phyloP scores from a whole-genome alignment of 1,139 yeast genomes.

The Meyerozyma guilliermondii region DNA sequence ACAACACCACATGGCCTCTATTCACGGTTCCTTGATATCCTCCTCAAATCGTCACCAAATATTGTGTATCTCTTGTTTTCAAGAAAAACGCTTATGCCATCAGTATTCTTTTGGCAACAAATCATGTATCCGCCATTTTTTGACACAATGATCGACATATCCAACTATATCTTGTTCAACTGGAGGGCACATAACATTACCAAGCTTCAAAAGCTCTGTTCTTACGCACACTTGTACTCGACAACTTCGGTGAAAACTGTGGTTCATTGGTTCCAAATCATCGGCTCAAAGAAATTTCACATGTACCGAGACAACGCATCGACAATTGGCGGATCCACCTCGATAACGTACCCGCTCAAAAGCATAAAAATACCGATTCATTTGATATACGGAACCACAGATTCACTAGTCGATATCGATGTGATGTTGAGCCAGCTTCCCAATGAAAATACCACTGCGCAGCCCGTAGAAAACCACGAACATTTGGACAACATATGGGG shows the following conservation, averaged over 20 bases:
- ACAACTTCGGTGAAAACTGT: slow-evolving; percentile 89
- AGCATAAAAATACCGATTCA: slow-evolving; percentile 69
- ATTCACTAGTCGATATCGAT: slow-evolving; percentile 80
- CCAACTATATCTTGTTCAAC: slow-evolving; percentile 64
- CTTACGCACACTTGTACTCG: slow-evolving; percentile 81
- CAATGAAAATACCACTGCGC: slow-evolving; percentile 23
- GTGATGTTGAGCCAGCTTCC: slow-evolving; percentile 61
- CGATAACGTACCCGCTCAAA: slow-evolving; percentile 40
- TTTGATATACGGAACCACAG: slow-evolving; percentile 72
- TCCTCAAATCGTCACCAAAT: slow-evolving; percentile 76
- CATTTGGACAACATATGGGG: slow-evolving; percentile 94
- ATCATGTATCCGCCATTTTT: slow-evolving; percentile 82
- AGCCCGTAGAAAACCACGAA: slow-evolving; percentile 62
- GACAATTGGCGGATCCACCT: slow-evolving; percentile 33
- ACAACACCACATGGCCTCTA: slow-evolving; percentile 87
- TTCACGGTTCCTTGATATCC: slow-evolving; percentile 68
- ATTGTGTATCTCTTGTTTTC: slow-evolving; percentile 74
- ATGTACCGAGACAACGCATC: slow-evolving; percentile 67
- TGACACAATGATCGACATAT: slow-evolving; percentile 63
- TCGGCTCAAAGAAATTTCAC: slow-evolving; percentile 73
- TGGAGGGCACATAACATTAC: slow-evolving; percentile 75
- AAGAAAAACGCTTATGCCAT: slow-evolving; percentile 63
- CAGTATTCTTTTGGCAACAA: slow-evolving; percentile 77
- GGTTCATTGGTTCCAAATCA: slow-evolving; percentile 96
- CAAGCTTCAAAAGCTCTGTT: slow-evolving; percentile 64